Evolutionary conservation across 768 basidiomycete species (phyloP), one percentile per base, ranked within the genome.

Genomic region (Xerocomellus intermedius): DNA sequence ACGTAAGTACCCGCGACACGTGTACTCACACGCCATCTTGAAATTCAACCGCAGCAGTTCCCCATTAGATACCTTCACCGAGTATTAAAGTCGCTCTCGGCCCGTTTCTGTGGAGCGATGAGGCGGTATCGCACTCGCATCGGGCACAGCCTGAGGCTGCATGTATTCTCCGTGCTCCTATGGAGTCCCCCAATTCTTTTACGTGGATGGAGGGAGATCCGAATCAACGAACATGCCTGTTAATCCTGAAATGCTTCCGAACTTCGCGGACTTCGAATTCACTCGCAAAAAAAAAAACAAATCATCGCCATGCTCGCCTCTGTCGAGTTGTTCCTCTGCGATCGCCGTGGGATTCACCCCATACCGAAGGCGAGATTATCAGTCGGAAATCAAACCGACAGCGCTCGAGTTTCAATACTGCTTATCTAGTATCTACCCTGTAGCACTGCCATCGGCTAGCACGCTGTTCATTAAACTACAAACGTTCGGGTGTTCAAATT

Each of bases 21-120:
- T 70, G 69, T 69, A 43, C 62, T 70, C 70, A 62, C 69, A 70
- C 70, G 69, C 60, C 65, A 63, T 58, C 57, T 59, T 56, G 38
- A 57, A 58, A 56, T 61, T 65, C 58, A 58, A 61, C 56, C 69
- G 64, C 69, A 70, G 64, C 61, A 49, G 52, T 54, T 52, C 59
- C 62, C 62, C 64, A 55, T 57, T 57, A 42, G 49, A 64, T 47
- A 17, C 41, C 24, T 35, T 45, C 47, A 48, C 48, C 37, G 37
- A 38, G 52, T 28, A 53, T 42, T 35, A 46, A 43, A 43, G 38
- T 54, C 54, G 39, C 47, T 35, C 50, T 48, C 39, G 57, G 41
- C 41, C 50, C 60, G 21, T 50, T 30, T 26, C 19, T 53, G 63
- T 57, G 64, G 64, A 56, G 53, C 50, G 42, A 61, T 41, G 48